Conservation (phyloP, 495 filamentous ascomycete species). For the Daldinia childiae region DNA sequence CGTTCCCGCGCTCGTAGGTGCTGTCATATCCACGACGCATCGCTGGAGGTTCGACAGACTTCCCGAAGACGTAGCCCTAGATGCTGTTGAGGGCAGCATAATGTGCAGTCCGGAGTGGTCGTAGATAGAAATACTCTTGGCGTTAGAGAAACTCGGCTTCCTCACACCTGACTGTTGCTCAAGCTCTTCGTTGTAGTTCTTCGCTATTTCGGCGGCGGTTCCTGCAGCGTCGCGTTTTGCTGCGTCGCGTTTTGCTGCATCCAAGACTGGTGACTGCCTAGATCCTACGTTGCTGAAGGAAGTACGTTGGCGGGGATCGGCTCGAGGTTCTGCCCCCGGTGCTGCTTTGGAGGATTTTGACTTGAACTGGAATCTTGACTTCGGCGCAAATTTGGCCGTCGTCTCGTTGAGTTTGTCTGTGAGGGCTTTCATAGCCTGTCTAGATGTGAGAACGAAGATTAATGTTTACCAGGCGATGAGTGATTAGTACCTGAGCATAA, state of each 20-base stretch:
- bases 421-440: conserved; percentile 52
- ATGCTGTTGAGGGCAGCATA: conserved; percentile 74
- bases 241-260: conserved; percentile 45
- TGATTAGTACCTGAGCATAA: conserved; percentile 49
- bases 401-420: conserved; percentile 56
- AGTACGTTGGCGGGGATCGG: conserved; percentile 27
- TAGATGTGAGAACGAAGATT: conserved; percentile 25
- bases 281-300: conserved; percentile 35
- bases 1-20: conserved; percentile 66
- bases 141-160: conserved; percentile 67
- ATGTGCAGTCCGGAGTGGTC: conserved; percentile 72
- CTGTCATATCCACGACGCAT: conserved; percentile 82
- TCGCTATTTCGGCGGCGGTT: conserved; percentile 45
- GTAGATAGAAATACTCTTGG: conserved; percentile 70
- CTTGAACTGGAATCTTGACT: conserved; percentile 60
- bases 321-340: conserved; percentile 15
- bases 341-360: conserved; percentile 39
- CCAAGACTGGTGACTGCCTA: conserved; percentile 23
- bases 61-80: conserved; percentile 72
- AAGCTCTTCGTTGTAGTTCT: conserved; percentile 64
- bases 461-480: background rate
- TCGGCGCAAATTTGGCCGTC: conserved; percentile 52
- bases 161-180: conserved; percentile 51
- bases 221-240: conserved; percentile 48
- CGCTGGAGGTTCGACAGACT: conserved; percentile 74